Conservation (phyloP, 2,329 filamentous ascomycete species). For the Colletotrichum liriopes region DNA sequence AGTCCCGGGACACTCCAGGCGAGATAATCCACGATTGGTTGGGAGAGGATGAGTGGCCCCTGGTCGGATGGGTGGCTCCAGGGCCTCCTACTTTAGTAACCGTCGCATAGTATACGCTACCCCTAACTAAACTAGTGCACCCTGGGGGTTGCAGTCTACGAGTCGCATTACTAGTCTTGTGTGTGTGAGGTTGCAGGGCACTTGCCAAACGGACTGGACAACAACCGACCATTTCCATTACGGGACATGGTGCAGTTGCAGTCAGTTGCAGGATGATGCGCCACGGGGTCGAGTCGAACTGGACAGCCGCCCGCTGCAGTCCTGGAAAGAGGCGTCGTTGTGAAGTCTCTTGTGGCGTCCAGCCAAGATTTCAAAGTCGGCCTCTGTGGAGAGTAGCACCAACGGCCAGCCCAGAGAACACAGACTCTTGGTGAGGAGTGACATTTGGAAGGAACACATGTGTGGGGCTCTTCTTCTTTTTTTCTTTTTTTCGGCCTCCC, state of each 20-base stretch:
- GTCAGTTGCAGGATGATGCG: conserved; percentile 6
- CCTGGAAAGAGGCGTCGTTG: conserved; percentile 3
- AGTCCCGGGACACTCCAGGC: not conserved
- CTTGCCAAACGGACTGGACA: conserved; percentile 25
- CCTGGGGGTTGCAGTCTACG: conserved; percentile 16
- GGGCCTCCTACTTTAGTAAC: not conserved
- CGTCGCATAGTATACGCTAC: not conserved
- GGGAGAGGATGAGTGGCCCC: not conserved
- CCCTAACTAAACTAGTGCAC: conserved; percentile 26
- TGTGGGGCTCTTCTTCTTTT: not conserved
- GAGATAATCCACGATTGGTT: conserved; percentile 28
- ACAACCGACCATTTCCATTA: conserved; percentile 12
- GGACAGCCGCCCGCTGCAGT: conserved; percentile 1
- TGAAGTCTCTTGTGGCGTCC: conserved; percentile 4
- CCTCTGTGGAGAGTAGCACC: not conserved
- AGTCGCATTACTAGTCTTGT: not conserved
- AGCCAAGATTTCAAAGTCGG: conserved; percentile 11
- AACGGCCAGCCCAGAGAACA: not conserved
- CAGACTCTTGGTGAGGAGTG: not conserved
- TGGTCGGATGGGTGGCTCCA: not conserved
- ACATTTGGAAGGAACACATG: not conserved
- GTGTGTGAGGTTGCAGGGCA: conserved; percentile 10
- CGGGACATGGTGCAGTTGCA: conserved; percentile 23
- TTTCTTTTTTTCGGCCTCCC: not conserved
- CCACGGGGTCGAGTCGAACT: conserved; percentile 20